Evolutionary conservation across 257 asterid species (phyloP), one percentile per base, ranked within the genome.

Genomic region (Echites panduratus): DNA sequence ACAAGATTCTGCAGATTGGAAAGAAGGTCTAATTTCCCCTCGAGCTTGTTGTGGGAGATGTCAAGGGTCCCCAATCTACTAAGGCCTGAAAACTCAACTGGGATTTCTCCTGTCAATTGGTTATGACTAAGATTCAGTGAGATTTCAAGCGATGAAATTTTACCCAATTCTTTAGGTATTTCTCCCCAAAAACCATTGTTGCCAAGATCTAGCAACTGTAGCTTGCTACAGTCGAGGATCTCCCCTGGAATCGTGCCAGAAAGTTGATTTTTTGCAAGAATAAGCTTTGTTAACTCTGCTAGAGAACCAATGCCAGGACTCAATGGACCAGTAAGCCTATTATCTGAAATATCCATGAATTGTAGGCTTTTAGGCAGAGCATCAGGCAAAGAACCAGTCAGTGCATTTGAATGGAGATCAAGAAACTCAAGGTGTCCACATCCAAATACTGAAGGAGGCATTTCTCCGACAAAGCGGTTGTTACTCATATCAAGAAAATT

Each of bases 121-220:
- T 95, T 95, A 47, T 75, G 84, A 79, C 98, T 95, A 68, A 95
- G 96, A 80, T 95, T 95, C 20, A 95, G 92, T 14, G 97, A 81
- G 88, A 95, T 95, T 73, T 90, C 99, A 26, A 95, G 96, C 2
- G 97, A 83, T 16, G 96, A 92, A 68, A 95, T 89, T 64, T 53
- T 85, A 56, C 95, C 96, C 57, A 95, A 66, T 72, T 87, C 96
- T 77, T 83, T 85, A 0, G 97, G 97, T 53, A 95, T 75, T 9
- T 84, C 80, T 1, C 97, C 97, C 1, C 88, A 87, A 79, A 95
- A 89, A 11, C 82, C 86, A 50, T 95, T 95, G 81, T 48, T 81
- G 27, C 99, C 96, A 13, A 95, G 89, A 78, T 95, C 99, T 68
- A 95, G 61, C 83, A 90, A 17, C 71, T 95, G 99, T 41, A 95